Conservation (phyloP, 306 rosid species). For the Trifolium dubium region DNA sequence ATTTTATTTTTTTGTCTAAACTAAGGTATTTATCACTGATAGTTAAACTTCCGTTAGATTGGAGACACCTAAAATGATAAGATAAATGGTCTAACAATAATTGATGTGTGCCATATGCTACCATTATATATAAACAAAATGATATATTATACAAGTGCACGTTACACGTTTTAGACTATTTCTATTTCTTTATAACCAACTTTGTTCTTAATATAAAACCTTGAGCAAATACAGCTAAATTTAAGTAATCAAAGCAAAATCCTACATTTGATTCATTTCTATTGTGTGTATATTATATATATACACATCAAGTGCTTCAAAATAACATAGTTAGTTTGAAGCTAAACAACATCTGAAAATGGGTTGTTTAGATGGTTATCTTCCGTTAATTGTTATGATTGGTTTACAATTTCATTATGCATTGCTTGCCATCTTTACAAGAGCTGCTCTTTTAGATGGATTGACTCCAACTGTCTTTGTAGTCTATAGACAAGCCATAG, state of each 20-base stretch:
- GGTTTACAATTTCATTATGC: conserved; percentile 62
- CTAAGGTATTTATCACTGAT: too few relatives aligned
- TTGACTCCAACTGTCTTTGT: conserved; percentile 69
- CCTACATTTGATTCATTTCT: neutral
- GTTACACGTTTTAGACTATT: too few relatives aligned
- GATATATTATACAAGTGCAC: too few relatives aligned
- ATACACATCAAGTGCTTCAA: neutral
- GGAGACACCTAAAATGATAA: too few relatives aligned
- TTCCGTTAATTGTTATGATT: conserved; percentile 60
- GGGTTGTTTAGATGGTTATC: conserved; percentile 49
- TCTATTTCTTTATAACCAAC: too few relatives aligned
- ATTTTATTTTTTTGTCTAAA: too few relatives aligned
- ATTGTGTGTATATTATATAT: neutral
- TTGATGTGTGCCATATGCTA: too few relatives aligned
- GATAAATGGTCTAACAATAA: too few relatives aligned
- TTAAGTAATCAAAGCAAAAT: neutral
- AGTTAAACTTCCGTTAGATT: too few relatives aligned
- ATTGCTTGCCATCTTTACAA: conserved; percentile 60
- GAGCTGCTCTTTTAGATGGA: conserved; percentile 71
- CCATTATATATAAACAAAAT: too few relatives aligned
- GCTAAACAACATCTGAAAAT: conserved; percentile 27
- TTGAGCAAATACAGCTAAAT: neutral
- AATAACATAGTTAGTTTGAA: neutral
- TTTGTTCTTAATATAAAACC: neutral
- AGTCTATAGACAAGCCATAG: conserved; percentile 68